Evolutionary conservation across 2,329 filamentous ascomycete genomes (phyloP), one percentile per base, ranked within the genome.

Genomic region (Alternaria hordeiaustralica): DNA sequence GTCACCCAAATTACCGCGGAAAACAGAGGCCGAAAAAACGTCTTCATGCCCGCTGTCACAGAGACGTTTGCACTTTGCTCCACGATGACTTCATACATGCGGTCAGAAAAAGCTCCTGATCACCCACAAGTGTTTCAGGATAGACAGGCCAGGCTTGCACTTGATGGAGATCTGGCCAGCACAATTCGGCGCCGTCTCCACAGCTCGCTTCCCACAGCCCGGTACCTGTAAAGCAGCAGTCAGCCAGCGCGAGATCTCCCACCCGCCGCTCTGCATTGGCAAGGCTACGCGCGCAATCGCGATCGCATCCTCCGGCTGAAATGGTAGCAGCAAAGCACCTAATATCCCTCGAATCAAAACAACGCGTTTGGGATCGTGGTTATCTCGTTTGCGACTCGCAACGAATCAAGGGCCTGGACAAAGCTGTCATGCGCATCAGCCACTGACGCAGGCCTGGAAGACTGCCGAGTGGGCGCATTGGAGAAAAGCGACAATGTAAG

Each of bases 391-490:
- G 21, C 12, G 28, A n/a, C 46, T 15, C 30, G 21, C 41, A 51
- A 47, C 51, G 44, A 60, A 66, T 63, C 47, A 63, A 26, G 18
- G 56, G 15, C 44, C 36, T 55, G 59, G 25, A 36, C 30, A 47
- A 18, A 21, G 23, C 30, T 21, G 43, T 51, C 28, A 60, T 63
- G 56, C 56, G 44, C 36, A 51, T 53, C 47, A 64, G 69, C 65
- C 71, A 63, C 63, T 63, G 62, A 71, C 63, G 71, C 65, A 47
- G 49, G 57, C 53, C 66, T 71, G 75, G 75, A 77, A 75, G 61
- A 63, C 69, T 72, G 65, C 75, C 73, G 73, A 73, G 76, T 75
- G 74, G 73, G 66, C 59, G 54, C 18, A 56, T 49, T 55, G 50
- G 21, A 63, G 36, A 41, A 53, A 12, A 41, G 28, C 30, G 20